Evolutionary conservation across 345 rosid genomes (phyloP).

Genomic region (Balakata baccata): DNA sequence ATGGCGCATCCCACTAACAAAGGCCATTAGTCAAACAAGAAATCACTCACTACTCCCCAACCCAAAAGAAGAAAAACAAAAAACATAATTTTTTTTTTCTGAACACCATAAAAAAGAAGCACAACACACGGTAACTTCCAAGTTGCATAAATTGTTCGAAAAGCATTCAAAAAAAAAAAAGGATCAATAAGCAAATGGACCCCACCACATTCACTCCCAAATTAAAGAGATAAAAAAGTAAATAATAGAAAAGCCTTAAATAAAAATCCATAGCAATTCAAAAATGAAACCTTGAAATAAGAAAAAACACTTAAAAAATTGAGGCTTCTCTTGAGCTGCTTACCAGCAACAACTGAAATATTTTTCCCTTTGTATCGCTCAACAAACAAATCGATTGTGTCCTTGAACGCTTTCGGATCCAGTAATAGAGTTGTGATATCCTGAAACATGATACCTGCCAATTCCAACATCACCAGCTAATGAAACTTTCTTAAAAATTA

Average conservation of each 20-base stretch:
- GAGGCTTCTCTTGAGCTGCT: not conserved
- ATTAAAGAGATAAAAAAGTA: slow-evolving; percentile 26
- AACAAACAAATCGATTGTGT: slow-evolving; percentile 81
- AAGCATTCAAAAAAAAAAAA: slow-evolving; percentile 22
- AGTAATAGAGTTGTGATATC: slow-evolving; percentile 88
- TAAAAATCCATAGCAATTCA: slow-evolving; percentile 15
- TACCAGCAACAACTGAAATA: slow-evolving; percentile 98
- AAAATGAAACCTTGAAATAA: slow-evolving; percentile 6
- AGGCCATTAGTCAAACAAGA: slow-evolving; percentile 44
- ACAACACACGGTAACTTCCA: slow-evolving; percentile 29
- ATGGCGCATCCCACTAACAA: slow-evolving; percentile 46
- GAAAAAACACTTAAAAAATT: not conserved
- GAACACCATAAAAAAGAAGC: not conserved
- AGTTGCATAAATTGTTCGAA: slow-evolving; percentile 13
- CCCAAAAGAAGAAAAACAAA: not conserved
- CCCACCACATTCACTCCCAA: slow-evolving; percentile 31
- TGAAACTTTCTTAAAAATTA: not conserved
- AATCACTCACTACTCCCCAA: slow-evolving; percentile 29
- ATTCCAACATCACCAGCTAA: slow-evolving; percentile 4
- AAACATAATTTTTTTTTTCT: too few species aligned
- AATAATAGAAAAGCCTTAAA: slow-evolving; percentile 13
- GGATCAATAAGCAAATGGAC: slow-evolving; percentile 24
- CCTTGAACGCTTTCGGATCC: slow-evolving; percentile 88
- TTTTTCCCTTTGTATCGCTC: slow-evolving; percentile 84
- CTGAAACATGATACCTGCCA: slow-evolving; percentile 91